Percentiles rank a stretch among this genome's conserved stretches.
Conservation (phyloP, 768 basidiomycete species). For the Pleurotus citrinopileatus region DNA sequence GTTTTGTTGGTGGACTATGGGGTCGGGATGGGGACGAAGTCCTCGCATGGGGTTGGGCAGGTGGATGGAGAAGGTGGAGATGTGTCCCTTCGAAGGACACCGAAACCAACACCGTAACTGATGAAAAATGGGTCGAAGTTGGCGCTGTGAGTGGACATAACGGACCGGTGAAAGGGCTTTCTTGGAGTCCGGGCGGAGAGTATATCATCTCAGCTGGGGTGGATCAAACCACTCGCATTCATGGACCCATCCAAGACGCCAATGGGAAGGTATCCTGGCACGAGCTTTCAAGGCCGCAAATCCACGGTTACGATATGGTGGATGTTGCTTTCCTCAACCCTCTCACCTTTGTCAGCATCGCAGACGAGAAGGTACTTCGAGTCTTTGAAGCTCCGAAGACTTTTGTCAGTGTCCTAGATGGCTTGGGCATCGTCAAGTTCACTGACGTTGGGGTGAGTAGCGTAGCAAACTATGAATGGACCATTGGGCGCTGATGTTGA, state of each 20-base stretch:
- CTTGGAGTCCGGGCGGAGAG: conserved; percentile 85
- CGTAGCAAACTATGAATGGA: not conserved
- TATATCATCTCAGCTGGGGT: conserved; percentile 86
- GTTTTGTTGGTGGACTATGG: conserved; percentile 93
- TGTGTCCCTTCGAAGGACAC: conserved; percentile 22
- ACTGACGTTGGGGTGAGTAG: conserved; percentile 46
- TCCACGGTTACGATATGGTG: conserved; percentile 94
- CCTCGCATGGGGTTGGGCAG: conserved; percentile 91
- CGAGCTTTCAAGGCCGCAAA: conserved; percentile 89
- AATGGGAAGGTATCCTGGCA: conserved; percentile 51
- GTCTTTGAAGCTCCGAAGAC: conserved; percentile 88
- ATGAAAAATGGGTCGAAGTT: conserved; percentile 67
- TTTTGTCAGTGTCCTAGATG: conserved; percentile 67
- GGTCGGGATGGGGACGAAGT: conserved; percentile 56
- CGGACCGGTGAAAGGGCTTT: conserved; percentile 73
- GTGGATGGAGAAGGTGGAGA: conserved; percentile 89
- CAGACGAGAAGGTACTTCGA: conserved; percentile 94
- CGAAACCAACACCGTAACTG: conserved; percentile 16
- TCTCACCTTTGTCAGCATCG: conserved; percentile 82
- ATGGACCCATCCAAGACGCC: conserved; percentile 42
- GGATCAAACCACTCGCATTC: conserved; percentile 92
- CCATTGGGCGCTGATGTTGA: conserved; percentile 7
- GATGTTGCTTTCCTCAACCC: conserved; percentile 74
- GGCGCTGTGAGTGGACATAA: conserved; percentile 86
- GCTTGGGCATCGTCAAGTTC: conserved; percentile 45